These are phyloP conservation scores for Carpinus fangiana DNA, from an alignment of 306 rosid genomes.

Conservation along the genomic window DNA sequence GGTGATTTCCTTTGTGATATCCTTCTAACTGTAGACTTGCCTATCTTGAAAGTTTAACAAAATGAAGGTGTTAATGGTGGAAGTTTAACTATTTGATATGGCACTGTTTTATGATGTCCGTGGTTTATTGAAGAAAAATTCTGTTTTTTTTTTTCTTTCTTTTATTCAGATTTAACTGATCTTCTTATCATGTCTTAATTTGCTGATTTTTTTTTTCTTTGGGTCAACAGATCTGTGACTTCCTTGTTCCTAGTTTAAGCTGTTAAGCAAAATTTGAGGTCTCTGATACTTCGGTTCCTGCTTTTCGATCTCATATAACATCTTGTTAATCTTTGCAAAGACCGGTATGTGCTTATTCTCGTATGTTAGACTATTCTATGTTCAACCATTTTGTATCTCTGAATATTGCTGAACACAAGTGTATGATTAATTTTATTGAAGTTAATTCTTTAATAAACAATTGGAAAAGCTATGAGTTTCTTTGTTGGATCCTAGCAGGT, in stretches of 20 bases:
- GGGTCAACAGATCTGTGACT: not conserved
- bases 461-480: conserved; percentile 15
- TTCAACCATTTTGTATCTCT: not conserved
- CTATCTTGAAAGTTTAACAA: not conserved
- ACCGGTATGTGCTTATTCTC: conserved; percentile 7
- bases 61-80: not conserved
- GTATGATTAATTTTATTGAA: not conserved
- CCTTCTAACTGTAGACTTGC: not conserved
- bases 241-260: not conserved
- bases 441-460: not conserved
- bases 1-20: not conserved
- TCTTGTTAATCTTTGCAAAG: not conserved
- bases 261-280: not conserved
- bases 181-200: not conserved
- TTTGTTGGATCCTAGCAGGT: conserved; percentile 40
- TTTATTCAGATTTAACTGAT: not conserved
- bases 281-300: not conserved
- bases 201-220: not conserved
- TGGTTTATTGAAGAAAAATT: not conserved
- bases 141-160: not conserved
- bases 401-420: not conserved
- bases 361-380: conserved; percentile 8
- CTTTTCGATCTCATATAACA: not conserved
- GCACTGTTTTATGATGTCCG: not conserved
- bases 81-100: not conserved